Evolutionary conservation across 257 asterid genomes (phyloP).

Genomic region (Linaria vulgaris): DNA sequence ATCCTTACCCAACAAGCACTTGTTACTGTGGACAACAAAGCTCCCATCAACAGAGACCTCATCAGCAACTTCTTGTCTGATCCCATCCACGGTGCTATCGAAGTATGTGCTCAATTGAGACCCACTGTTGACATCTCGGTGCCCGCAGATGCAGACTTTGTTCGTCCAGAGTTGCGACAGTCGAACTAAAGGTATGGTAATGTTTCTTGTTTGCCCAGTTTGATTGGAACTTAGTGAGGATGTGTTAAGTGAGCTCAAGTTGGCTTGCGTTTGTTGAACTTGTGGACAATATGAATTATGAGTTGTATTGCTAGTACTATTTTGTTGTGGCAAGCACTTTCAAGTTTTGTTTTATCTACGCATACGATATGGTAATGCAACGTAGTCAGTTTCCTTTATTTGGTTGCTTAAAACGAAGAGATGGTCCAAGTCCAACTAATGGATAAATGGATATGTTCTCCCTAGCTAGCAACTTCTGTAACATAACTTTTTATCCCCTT

Average conservation of each 20-base stretch:
- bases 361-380: not conserved
- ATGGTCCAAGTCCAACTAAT: too few relatives aligned
- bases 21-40: constrained; percentile 62
- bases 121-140: constrained; percentile 95
- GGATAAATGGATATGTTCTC: too few relatives aligned
- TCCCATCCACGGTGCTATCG: constrained; percentile 80
- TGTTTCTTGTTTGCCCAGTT: constrained; percentile 2
- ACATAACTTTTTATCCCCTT: too few relatives aligned
- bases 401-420: too few relatives aligned
- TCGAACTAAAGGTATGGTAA: constrained; percentile 33
- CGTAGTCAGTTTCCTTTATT: not conserved
- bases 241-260: constrained; percentile 19
- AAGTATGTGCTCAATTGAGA: constrained; percentile 84
- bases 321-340: constrained; percentile 13
- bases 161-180: constrained; percentile 86
- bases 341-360: not conserved
- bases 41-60: constrained; percentile 75
- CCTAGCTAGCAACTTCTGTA: too few relatives aligned
- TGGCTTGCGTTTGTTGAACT: constrained; percentile 1
- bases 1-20: constrained; percentile 89
- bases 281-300: constrained; percentile 1
- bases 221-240: constrained; percentile 16
- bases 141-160: constrained; percentile 86
- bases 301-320: not conserved
- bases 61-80: constrained; percentile 86